Base-by-base conservation (phyloP, 441 rosid species). In the Eruca vesicaria region DNA sequence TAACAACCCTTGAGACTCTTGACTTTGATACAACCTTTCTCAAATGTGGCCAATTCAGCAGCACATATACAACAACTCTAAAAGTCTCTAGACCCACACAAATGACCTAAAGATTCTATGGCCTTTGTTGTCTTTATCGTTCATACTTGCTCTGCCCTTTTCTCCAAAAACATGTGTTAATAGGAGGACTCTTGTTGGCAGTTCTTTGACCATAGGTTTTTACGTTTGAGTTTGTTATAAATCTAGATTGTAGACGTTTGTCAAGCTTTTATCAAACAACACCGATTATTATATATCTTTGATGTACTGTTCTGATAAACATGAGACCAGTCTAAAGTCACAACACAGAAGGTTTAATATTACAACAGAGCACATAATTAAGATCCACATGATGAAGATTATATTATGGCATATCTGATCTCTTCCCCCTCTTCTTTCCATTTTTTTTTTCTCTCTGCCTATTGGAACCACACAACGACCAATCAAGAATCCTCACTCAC, bases 351-450 rank as follows among this genome's bases (percentile, higher is more conserved):
- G 23, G 6, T 18, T 14, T 72, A 52, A 21, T 55, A 72, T 38
- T 60, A 72, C 69, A 77, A 72, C 64, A 72, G 59, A 71, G 76
- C 68, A 71, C 29, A 76, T 32, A 64, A 64, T n/a, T n/a, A n/a
- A n/a, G 80, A 76, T 64, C 80, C 55, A 70, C 75, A 63, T 31
- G 70, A 55, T 63, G 71, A 63, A 53, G 45, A 43, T 55, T 63
- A 35, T 48, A 77, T 21, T 12, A 48, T 50, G 55, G 32, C 58
- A 69, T 5, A 64, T 56, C 38, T 32, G 20, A 56, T 69, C 60
- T 57, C 12, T 33, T 23, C 33, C 68, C 71, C 52, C 8, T 43
- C 52, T 7, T 38, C 15, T 38, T 43, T 43, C 52, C 52, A n/a
- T n/a, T 7, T 6, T 43, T 45, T 45, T 41, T 5, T 9, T 70